Evolutionary conservation across 202 grass and related monocot species (phyloP).

Genomic region (Dendrocalamus latiflorus): DNA sequence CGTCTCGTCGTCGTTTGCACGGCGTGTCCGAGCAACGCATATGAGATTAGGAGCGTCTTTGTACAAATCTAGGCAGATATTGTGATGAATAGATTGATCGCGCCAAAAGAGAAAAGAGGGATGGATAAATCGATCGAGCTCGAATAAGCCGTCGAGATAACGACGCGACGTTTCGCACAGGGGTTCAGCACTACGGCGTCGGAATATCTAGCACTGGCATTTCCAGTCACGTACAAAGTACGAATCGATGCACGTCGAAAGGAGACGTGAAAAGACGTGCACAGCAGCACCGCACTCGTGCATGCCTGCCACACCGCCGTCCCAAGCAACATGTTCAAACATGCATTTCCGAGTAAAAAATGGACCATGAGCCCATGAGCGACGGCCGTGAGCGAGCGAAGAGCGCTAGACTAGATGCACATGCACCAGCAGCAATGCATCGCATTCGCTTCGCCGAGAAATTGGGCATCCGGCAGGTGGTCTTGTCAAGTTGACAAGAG

Average conservation of each 20-base stretch:
- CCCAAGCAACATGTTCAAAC: background rate
- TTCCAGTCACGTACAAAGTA: background rate
- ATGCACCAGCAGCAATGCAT: background rate
- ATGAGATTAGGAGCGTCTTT: too few species aligned
- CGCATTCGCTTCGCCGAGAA: background rate
- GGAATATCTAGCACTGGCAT: background rate
- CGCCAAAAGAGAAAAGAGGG: background rate
- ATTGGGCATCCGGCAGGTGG: background rate
- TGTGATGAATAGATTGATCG: too few species aligned
- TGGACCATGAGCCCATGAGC: background rate
- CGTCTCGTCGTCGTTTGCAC: background rate
- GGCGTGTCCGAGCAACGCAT: too few species aligned
- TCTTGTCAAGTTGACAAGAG: background rate
- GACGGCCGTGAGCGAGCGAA: background rate
- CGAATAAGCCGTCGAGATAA: background rate
- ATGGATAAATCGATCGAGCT: background rate
- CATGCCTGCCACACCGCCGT: background rate
- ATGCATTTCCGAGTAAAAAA: background rate
- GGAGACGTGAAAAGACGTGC: slow-evolving; percentile 20
- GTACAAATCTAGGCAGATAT: too few species aligned
- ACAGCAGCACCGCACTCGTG: background rate
- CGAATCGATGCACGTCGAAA: slow-evolving; percentile 37
- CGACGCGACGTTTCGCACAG: background rate
- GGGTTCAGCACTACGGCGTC: background rate
- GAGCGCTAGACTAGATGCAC: background rate